These are phyloP conservation scores for Ophiostoma himal-ulmi DNA, from an alignment of 2,329 filamentous ascomycete species.

Conservation along the genomic window DNA sequence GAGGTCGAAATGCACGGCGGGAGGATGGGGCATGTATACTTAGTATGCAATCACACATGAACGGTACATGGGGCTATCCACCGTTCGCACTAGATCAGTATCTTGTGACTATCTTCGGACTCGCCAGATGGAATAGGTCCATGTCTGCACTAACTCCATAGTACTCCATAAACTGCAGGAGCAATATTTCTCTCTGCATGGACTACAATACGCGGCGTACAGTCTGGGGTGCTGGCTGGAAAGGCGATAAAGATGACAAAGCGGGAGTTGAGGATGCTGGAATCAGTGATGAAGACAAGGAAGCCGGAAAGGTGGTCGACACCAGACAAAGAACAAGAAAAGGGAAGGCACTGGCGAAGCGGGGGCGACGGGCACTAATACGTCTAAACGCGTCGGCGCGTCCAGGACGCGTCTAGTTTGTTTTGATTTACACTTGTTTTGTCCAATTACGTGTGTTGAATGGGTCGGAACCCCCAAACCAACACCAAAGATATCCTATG, in stretches of 20 bases:
- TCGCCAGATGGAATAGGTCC: not conserved
- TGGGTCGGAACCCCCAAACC: conserved; percentile 18
- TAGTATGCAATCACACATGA: not conserved
- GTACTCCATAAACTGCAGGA: conserved; percentile 4
- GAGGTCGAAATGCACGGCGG: not conserved
- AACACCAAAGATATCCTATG: not conserved
- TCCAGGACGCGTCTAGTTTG: conserved; percentile 20
- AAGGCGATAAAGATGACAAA: not conserved
- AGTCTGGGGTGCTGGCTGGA: not conserved
- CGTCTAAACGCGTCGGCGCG: conserved; percentile 23
- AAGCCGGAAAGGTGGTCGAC: not conserved
- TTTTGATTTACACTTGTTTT: conserved; percentile 23
- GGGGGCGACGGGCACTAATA: conserved; percentile 18
- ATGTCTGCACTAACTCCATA: not conserved
- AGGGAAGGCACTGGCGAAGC: not conserved
- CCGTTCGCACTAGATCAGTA: not conserved
- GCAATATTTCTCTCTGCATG: not conserved
- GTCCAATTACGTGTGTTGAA: conserved; percentile 23
- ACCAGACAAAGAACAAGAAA: not conserved
- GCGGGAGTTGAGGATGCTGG: not conserved
- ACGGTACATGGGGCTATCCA: not conserved
- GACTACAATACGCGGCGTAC: not conserved
- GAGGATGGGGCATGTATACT: not conserved
- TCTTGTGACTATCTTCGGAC: not conserved
- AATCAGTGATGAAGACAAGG: not conserved